These are phyloP conservation scores for Xerocomellus intermedius DNA, from an alignment of 768 basidiomycete species.

Conservation along the genomic window DNA sequence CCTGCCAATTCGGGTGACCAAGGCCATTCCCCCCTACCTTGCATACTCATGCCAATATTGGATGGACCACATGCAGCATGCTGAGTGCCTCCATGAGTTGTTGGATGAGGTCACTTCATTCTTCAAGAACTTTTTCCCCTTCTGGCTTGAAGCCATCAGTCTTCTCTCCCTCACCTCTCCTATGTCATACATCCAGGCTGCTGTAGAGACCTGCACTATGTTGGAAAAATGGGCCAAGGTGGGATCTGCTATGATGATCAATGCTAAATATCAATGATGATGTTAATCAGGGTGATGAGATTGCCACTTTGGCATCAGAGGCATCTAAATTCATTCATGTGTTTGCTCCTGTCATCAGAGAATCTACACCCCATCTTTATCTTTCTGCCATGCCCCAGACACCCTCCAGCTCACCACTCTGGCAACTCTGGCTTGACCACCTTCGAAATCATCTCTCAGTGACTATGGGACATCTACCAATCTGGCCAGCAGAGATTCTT, in stretches of 20 bases:
- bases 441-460: neutral
- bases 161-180: slow-evolving; percentile 8
- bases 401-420: neutral
- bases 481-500: neutral
- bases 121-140: slow-evolving; percentile 28
- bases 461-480: neutral
- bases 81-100: no score
- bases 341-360: neutral
- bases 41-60: neutral
- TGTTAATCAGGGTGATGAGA: neutral
- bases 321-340: neutral
- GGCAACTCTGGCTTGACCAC: neutral
- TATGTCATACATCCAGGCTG: neutral
- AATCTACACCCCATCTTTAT: neutral
- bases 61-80: slow-evolving; percentile 1
- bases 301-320: slow-evolving; percentile 1
- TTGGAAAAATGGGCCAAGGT: neutral
- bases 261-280: neutral
- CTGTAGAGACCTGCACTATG: neutral
- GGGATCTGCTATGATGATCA: neutral
- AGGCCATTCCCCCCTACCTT: neutral
- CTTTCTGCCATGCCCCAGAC: slow-evolving; percentile 5
- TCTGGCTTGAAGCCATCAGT: slow-evolving; percentile 40
- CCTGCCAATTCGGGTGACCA: neutral
- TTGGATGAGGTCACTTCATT: slow-evolving; percentile 13